Conservation (phyloP, 441 rosid species). For the Populus hybrid region DNA sequence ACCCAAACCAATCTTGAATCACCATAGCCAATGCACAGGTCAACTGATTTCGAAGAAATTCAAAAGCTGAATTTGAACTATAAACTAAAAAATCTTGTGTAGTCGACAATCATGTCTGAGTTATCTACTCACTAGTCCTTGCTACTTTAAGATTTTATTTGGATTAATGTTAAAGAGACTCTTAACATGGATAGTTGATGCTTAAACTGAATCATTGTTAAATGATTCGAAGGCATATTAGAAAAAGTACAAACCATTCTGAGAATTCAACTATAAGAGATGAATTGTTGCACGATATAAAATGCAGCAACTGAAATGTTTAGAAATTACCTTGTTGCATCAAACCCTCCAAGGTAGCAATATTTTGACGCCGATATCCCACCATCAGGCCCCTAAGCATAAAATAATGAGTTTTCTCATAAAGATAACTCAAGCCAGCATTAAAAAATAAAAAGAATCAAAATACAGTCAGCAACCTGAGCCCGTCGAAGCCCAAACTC, state of each 20-base stretch:
- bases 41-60: not conserved
- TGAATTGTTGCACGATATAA: not conserved
- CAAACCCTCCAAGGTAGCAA: constrained; percentile 97
- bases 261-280: not conserved
- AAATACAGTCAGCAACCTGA: constrained; percentile 55
- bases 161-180: not conserved
- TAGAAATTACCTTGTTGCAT: constrained; percentile 83
- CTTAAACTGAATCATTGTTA: not conserved
- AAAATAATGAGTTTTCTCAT: constrained; percentile 16
- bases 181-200: not conserved
- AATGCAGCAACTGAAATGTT: constrained; percentile 2
- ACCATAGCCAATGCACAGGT: not conserved
- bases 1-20: not conserved
- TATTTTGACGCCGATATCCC: constrained; percentile 94
- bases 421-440: constrained; percentile 15
- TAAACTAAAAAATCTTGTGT: not conserved
- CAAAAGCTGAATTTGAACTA: not conserved
- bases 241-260: not conserved
- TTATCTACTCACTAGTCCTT: not conserved
- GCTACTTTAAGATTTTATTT: not conserved
- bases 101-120: not conserved
- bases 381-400: constrained; percentile 93
- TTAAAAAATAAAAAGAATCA: not conserved
- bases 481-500: constrained; percentile 97
- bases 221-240: not conserved